These are phyloP conservation scores for Euphorbia pulcherrima DNA, from an alignment of 345 rosid species.

Conservation along the genomic window DNA sequence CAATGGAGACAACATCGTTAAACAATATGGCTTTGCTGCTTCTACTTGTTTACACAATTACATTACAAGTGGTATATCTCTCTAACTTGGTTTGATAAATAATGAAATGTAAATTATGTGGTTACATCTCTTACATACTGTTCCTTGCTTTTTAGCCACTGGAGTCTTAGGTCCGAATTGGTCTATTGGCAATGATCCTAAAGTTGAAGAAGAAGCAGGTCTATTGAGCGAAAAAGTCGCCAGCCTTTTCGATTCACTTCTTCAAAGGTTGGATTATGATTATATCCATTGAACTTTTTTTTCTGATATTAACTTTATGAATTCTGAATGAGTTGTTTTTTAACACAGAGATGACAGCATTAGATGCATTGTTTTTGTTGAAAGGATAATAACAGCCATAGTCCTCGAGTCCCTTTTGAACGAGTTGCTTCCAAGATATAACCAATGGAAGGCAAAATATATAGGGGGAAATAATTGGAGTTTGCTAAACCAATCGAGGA, in stretches of 20 bases:
- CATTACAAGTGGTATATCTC: conserved; percentile 51
- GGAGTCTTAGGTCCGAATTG: conserved; percentile 38
- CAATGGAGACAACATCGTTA: conserved; percentile 37
- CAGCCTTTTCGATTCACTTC: conserved; percentile 67
- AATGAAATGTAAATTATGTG: not conserved
- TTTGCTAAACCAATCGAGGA: conserved; percentile 54
- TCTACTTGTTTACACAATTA: conserved; percentile 32
- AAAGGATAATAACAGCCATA: conserved; percentile 66
- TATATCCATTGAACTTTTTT: not conserved
- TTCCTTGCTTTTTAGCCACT: conserved; percentile 7
- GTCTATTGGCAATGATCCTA: conserved; percentile 33
- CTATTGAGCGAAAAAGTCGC: conserved; percentile 45
- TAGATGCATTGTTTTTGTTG: conserved; percentile 76
- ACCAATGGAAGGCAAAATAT: conserved; percentile 56
- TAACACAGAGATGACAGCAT: conserved; percentile 48
- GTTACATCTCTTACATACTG: not conserved
- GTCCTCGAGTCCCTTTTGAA: conserved; percentile 53
- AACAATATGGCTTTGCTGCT: conserved; percentile 48
- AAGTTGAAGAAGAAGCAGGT: conserved; percentile 41
- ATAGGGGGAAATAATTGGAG: conserved; percentile 68
- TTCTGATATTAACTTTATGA: not conserved
- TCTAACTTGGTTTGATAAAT: conserved; percentile 15
- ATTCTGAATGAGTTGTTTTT: no score
- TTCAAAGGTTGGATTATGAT: not conserved
- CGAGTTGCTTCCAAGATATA: conserved; percentile 52